Evolutionary conservation across 495 filamentous ascomycete species (phyloP).

Genomic region (Neurospora sp.): DNA sequence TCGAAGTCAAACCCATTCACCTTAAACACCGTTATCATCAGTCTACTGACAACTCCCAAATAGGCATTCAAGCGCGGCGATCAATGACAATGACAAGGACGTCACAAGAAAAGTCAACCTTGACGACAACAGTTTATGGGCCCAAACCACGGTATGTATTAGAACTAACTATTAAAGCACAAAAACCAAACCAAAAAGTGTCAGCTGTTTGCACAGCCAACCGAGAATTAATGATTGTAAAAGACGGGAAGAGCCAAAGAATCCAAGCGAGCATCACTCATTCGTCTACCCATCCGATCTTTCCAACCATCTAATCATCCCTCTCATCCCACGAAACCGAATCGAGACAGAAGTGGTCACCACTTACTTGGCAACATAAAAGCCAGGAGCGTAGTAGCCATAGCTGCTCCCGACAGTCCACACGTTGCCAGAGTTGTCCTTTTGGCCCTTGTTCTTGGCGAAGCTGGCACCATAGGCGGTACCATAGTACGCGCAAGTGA

Average conservation of each 20-base stretch:
- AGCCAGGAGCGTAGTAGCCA: conserved; percentile 6
- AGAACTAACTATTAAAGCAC: neutral
- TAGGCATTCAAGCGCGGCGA: neutral
- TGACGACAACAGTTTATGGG: neutral
- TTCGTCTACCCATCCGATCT: neutral
- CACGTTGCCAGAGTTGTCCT: conserved; percentile 2
- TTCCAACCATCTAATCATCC: neutral
- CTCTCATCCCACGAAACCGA: neutral
- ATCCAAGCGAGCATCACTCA: neutral
- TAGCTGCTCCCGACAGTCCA: conserved; percentile 3
- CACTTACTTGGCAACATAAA: neutral
- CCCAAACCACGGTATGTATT: neutral
- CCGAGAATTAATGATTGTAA: neutral
- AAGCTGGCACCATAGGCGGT: neutral
- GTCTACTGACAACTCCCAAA: neutral
- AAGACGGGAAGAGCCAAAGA: neutral
- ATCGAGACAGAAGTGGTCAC: neutral
- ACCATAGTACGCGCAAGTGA: conserved; percentile 11
- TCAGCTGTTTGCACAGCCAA: neutral
- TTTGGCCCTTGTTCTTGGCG: conserved; percentile 12
- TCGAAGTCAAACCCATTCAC: neutral
- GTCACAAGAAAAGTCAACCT: neutral
- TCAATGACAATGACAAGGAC: neutral
- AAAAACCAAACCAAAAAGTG: neutral
- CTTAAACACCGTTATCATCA: neutral